These are phyloP conservation scores for Vitis riparia DNA, from an alignment of 164 flowering plant genomes.

Conservation along the genomic window DNA sequence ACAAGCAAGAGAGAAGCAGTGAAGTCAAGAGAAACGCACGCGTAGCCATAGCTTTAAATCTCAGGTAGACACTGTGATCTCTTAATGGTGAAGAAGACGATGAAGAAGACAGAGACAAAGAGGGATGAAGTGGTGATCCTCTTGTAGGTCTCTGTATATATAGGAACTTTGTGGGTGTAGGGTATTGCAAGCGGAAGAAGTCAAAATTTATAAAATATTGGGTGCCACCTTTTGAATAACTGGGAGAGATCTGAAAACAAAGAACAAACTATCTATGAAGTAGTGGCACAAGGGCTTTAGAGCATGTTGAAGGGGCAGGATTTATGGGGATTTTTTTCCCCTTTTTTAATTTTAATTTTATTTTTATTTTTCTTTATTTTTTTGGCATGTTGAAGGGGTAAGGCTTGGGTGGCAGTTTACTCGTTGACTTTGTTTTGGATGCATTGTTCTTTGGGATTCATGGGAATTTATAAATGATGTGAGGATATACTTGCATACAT, in stretches of 20 bases:
- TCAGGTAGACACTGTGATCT: neutral
- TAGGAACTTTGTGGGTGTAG: neutral
- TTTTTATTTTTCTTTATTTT: too few species aligned
- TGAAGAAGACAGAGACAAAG: neutral
- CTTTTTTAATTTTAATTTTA: too few species aligned
- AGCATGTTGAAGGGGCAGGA: constrained; percentile 21
- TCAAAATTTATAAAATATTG: constrained; percentile 11
- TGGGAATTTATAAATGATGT: neutral
- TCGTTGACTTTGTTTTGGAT: constrained; percentile 5
- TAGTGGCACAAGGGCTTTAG: constrained; percentile 12
- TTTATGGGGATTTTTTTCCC: neutral
- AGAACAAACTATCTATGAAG: neutral
- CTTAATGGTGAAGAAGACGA: neutral
- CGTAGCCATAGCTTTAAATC: constrained; percentile 23
- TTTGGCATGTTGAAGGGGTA: neutral
- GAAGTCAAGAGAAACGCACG: constrained; percentile 34
- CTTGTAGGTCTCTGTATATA: neutral
- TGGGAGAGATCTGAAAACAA: neutral
- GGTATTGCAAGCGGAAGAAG: neutral
- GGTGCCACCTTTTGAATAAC: constrained; percentile 1
- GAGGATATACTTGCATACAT: neutral
- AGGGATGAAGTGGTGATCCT: neutral
- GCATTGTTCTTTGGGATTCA: neutral
- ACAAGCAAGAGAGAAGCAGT: constrained; percentile 26
- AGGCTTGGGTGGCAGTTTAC: constrained; percentile 18